Percentiles rank a stretch among this genome's conserved stretches.
Conservation (phyloP, 441 rosid genomes). For the Gossypium schwendimanii region DNA sequence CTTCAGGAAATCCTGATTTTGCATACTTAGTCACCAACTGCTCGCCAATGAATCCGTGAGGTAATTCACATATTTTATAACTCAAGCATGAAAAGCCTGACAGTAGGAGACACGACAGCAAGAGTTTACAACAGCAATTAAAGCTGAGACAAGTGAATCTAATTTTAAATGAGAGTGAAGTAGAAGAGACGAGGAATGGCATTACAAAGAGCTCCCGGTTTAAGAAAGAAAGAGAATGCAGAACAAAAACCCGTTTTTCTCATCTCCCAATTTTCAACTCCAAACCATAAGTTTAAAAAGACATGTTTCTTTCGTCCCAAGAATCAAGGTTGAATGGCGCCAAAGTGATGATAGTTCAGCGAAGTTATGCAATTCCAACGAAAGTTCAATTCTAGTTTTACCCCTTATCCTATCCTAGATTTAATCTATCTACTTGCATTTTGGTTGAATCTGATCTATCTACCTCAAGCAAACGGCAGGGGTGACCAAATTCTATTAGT, state of each 20-base stretch:
- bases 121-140: slow-evolving; percentile 33
- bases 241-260: slow-evolving; percentile 16
- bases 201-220: slow-evolving; percentile 3
- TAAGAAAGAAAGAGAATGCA: neutral
- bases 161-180: slow-evolving; percentile 14
- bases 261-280: slow-evolving; percentile 22
- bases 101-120: slow-evolving; percentile 31
- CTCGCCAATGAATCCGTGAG: slow-evolving; percentile 66
- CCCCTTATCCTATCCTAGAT: neutral
- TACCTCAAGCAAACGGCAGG: neutral
- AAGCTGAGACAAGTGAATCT: slow-evolving; percentile 36
- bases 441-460: too few relatives aligned
- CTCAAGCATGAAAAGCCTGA: slow-evolving; percentile 38
- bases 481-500: too few relatives aligned
- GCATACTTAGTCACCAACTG: slow-evolving; percentile 40
- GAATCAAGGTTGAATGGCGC: neutral
- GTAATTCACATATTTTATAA: slow-evolving; percentile 42
- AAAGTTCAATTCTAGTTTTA: neutral
- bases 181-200: slow-evolving; percentile 1
- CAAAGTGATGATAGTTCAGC: neutral
- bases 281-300: neutral
- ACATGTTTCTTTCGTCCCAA: neutral
- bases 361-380: neutral
- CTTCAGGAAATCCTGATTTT: slow-evolving; percentile 25
- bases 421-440: neutral